phyloP scores from a whole-genome alignment of 768 basidiomycete genomes.

The Tubosaeta brunneosetosa region DNA sequence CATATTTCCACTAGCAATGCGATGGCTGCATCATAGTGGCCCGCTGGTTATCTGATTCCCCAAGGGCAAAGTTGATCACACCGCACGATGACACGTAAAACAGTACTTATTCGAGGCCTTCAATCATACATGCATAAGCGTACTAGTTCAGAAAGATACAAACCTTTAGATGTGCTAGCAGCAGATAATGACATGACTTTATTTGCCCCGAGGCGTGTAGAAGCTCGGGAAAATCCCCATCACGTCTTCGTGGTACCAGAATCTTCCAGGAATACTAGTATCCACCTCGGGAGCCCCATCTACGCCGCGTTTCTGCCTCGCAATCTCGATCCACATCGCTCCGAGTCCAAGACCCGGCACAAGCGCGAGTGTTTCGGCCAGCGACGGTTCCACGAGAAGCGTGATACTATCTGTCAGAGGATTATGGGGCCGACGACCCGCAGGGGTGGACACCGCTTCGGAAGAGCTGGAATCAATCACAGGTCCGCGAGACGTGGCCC shows the following conservation, averaged over 20 bases:
- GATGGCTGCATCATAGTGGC: slow-evolving; percentile 14
- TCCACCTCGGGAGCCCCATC: slow-evolving; percentile 8
- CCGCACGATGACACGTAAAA: slow-evolving; percentile 4
- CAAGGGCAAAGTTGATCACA: slow-evolving; percentile 16
- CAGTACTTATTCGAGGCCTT: neutral
- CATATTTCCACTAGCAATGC: slow-evolving; percentile 8
- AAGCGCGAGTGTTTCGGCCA: slow-evolving; percentile 36
- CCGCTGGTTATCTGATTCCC: slow-evolving; percentile 22
- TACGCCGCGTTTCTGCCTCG: slow-evolving; percentile 26
- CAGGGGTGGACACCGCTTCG: slow-evolving; percentile 3
- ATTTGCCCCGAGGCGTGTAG: slow-evolving; percentile 28
- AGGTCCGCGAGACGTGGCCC: slow-evolving; percentile 34
- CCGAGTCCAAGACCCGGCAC: slow-evolving; percentile 55
- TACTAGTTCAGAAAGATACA: neutral
- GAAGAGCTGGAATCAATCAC: slow-evolving; percentile 25
- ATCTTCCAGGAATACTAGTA: slow-evolving; percentile 15
- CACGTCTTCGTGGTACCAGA: slow-evolving; percentile 61
- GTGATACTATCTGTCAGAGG: slow-evolving; percentile 55
- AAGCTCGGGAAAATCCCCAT: slow-evolving; percentile 14
- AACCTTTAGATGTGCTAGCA: neutral
- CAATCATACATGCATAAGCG: neutral
- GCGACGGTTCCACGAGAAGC: slow-evolving; percentile 47
- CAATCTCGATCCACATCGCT: slow-evolving; percentile 68
- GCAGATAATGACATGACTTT: neutral
- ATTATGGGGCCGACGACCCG: slow-evolving; percentile 37